Base-by-base conservation (phyloP, 2,329 filamentous ascomycete species). In the Fusarium tupiense region DNA sequence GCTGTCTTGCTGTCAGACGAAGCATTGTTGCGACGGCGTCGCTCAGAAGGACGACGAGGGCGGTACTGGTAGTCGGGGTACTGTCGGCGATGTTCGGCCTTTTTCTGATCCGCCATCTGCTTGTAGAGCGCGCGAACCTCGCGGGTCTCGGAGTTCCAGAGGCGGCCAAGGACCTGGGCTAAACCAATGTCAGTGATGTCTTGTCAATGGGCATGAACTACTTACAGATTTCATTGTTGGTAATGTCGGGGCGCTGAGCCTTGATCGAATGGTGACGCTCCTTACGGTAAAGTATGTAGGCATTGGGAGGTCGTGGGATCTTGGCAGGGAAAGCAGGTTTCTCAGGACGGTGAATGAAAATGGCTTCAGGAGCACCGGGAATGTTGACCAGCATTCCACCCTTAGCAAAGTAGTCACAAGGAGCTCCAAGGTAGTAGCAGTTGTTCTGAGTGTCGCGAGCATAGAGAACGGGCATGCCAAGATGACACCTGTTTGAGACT, bases 221-320 rank as follows among this genome's bases (percentile, higher is more conserved):
- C 83, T 82, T 76, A 85, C 83, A 85, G 53, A 85, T 85, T 58
- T 84, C 80, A 54, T 84, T 85, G 78, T 85, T 85, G 38, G 81
- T 80, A 33, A 85, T 80, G 20, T 74, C 75, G 6, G 83, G 82
- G 52, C 83, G 80, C 22, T 67, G 67, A 8, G 75, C 64, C 74
- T 83, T 83, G 46, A 85, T 72, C 17, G 75, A 49, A 22, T 75
- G 75, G 71, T 85, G 83, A 33, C 80, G 77, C 40, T 84, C 82
- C 67, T 82, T 82, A 69, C 84, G 84, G 56, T 84, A 85, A 24
- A 85, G 72, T 44, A 85, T 85, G 77, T 82, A 85, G 10, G 83
- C 82, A 71, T 85, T 85, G 22, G 83, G 81, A 33, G 84, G 84
- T 12, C 83, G 82, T 26, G 80, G 82, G 54, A 84, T 79, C 67